Conservation (phyloP, 768 basidiomycete genomes). For the Lentinula sp. region DNA sequence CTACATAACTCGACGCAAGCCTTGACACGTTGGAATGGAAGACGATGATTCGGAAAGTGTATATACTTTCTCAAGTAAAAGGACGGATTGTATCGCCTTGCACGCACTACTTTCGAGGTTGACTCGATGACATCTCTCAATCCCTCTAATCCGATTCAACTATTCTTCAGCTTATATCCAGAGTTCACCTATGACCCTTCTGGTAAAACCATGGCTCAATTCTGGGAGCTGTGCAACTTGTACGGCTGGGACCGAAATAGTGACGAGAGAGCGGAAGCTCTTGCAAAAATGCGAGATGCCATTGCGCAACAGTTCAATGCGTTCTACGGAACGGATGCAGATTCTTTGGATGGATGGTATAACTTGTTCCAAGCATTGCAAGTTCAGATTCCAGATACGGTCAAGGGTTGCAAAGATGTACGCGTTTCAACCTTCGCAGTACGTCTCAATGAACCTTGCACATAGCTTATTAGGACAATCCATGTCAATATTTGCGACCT, state of each 20-base stretch:
- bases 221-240: neutral
- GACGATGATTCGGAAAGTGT: too few relatives aligned
- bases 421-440: neutral
- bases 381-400: neutral
- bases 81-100: neutral
- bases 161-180: neutral
- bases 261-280: neutral
- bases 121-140: neutral
- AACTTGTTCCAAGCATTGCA: neutral
- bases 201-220: constrained; percentile 6
- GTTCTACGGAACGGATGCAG: constrained; percentile 4
- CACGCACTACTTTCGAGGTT: neutral
- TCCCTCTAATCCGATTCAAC: neutral
- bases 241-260: neutral
- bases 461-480: constrained; percentile 20
- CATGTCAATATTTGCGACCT: constrained; percentile 38
- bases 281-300: constrained; percentile 1
- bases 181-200: neutral
- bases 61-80: neutral
- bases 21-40: too few relatives aligned
- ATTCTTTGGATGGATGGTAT: constrained; percentile 2
- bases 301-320: constrained; percentile 8
- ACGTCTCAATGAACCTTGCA: neutral
- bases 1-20: too few relatives aligned
- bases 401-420: constrained; percentile 5